Base-by-base conservation (phyloP, 169 alveolate genomes). In the Eimeria sp. region DNA sequence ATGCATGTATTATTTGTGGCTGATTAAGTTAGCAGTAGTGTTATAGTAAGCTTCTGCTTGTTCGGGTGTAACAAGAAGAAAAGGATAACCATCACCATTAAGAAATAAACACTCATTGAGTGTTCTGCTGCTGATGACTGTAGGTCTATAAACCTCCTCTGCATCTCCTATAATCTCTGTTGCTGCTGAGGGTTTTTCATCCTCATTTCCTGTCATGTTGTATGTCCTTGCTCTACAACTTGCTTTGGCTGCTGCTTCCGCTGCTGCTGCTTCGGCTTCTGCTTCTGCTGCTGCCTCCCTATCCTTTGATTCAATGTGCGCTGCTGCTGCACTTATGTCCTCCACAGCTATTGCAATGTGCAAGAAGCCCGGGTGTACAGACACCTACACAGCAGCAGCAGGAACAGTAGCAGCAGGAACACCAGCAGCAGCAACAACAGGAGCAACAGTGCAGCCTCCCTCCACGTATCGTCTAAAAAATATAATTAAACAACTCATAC, bases 331-430 rank as follows among this genome's bases (percentile, higher is more conserved):
- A 43, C 70, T 34, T 0, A 92, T 92, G 84, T 92, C 95, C 47
- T 57, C 86, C 43, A 92, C 95, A 4, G 82, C 91, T 86, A 92
- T 27, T 13, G 95, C 95, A 45, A 92, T 65, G 72, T 92, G 88
- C 63, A 84, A 30, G 27, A 92, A 92, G 18, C 95, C 87, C 51
- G 95, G 95, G 57, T 92, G 92, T 25, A 92, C 88, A 47, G 92
- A 86, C 65, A 92, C 88, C 95, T 92, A 70, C 11, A 20, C 70
- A 54, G 58, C 67, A 30, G 75, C 78, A 45, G 57, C 65, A 27
- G 49, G 27, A 49, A 14, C 72, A 75, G 75, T 57, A 83, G n/a
- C 88, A 45, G 65, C 27, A 75, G 45, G 34, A 18, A 10, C 40
- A 14, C 76, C 76, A 67, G 76, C 45, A 67, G 16, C 76, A 27